Conservation (phyloP, 768 basidiomycete genomes). For the Amanita polypyramis region DNA sequence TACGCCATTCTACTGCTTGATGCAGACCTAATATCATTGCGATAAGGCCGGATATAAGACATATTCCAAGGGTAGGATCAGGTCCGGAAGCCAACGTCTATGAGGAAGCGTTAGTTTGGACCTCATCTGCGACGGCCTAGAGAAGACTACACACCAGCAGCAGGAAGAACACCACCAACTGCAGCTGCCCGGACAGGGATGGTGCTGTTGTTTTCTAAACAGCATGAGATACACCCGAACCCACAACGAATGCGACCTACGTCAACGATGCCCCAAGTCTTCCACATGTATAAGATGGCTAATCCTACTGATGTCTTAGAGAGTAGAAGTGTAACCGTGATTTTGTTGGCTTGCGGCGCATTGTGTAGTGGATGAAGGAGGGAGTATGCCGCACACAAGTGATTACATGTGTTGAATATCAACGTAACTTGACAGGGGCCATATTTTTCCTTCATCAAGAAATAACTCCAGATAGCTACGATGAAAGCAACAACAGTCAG, state of each 20-base stretch:
- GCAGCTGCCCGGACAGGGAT: conserved; percentile 15
- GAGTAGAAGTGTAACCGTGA: conserved; percentile 26
- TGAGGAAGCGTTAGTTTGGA: not conserved
- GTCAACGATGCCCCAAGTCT: conserved; percentile 20
- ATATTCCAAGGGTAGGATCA: conserved; percentile 24
- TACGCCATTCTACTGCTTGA: conserved; percentile 15
- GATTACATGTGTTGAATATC: conserved; percentile 21
- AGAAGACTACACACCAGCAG: conserved; percentile 18
- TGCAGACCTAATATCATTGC: conserved; percentile 19
- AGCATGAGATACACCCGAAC: not conserved
- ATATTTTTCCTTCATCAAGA: conserved; percentile 12
- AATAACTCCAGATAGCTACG: conserved; percentile 20
- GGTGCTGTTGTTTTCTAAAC: conserved; percentile 14
- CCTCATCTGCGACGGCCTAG: not conserved
- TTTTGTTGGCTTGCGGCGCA: conserved; percentile 12
- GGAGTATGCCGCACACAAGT: conserved; percentile 25
- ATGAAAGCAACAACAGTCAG: not conserved
- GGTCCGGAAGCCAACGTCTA: conserved; percentile 27
- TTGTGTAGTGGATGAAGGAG: conserved; percentile 17
- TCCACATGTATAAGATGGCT: conserved; percentile 23
- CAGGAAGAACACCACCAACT: conserved; percentile 18
- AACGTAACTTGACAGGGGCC: conserved; percentile 13
- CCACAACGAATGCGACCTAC: conserved; percentile 11
- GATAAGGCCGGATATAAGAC: conserved; percentile 20
- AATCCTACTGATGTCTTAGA: conserved; percentile 31